Evolutionary conservation across 257 asterid species (phyloP), one percentile per base, ranked within the genome.

Genomic region (Capsicum pubescens): DNA sequence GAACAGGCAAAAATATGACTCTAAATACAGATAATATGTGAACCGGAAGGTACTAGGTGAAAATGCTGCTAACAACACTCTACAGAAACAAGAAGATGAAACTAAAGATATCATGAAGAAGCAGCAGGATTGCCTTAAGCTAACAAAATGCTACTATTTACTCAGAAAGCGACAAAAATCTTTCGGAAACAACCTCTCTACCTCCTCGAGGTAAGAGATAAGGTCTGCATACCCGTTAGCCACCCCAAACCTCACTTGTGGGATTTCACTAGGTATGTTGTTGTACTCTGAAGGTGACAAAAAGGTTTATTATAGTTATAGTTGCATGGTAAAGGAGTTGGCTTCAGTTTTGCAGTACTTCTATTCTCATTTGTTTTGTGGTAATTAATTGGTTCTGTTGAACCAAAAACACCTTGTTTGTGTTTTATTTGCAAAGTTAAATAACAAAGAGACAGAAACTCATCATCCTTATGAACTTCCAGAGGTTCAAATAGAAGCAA

Each of bases 401-500:
- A 68, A 12, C 52, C 67, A 60, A 68, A 44, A 13, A 68, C 14
- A 36, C 50, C 42, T 17, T 48, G 32, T 71, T 35, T 60, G 5
- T 9, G 55, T 70, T 16, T 69, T 17, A 16, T 83, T 26, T 55
- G 59, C 72, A 7, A 58, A 36, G 35, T n/a, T n/a, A 68, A 85
- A 58, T 36, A 58, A 58, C 16, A 83, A 14, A 21, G 83, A 36
- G 17, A 71, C 78, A 42, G 88, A 85, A 44, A 68, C 63, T 63
- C 66, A 82, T 19, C 81, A 35, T 36, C 11, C 79, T 26, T 10
- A 69, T 16, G 19, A 16, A 86, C 67, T 60, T 70, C 76, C 56
- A 64, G 87, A 84, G 82, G 84, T 44, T 82, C 80, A 83, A 59
- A 82, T 82, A 79, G 91, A 85, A 70, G 81, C 76, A 69, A 52